phyloP scores from a whole-genome alignment of 2,329 filamentous ascomycete species.

The Fusarium sp. region DNA sequence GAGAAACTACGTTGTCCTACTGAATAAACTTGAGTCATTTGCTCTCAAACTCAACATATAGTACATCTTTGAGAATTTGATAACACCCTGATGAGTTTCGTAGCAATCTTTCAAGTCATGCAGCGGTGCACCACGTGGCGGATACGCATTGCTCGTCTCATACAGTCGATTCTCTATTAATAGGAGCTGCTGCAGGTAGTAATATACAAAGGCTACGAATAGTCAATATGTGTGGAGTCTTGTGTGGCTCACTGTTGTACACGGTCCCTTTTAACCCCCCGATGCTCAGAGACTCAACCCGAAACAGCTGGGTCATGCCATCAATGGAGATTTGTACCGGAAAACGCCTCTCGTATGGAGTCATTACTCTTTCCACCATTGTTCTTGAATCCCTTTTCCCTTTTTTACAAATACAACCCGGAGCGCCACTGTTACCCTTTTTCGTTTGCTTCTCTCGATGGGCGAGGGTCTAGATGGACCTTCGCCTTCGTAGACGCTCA shows the following conservation, averaged over 20 bases:
- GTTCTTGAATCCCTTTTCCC: not conserved
- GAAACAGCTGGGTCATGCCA: conserved; percentile 15
- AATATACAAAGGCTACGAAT: conserved; percentile 36
- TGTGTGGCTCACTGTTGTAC: conserved; percentile 42
- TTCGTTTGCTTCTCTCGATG: not conserved
- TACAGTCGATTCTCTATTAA: conserved; percentile 4
- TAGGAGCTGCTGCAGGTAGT: conserved; percentile 15
- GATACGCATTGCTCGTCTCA: not conserved
- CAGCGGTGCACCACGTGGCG: not conserved
- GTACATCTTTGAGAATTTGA: not conserved
- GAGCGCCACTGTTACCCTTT: not conserved
- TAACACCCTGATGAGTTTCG: not conserved
- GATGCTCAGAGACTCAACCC: conserved; percentile 12
- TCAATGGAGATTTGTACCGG: conserved; percentile 16
- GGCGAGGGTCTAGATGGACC: conserved; percentile 23
- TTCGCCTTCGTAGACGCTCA: conserved; percentile 46
- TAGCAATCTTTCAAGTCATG: not conserved
- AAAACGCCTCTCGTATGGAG: conserved; percentile 35
- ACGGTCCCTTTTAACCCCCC: conserved; percentile 19
- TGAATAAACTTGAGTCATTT: not conserved
- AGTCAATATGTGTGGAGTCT: conserved; percentile 42
- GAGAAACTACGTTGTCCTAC: not conserved
- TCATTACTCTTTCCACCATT: not conserved
- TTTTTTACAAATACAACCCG: not conserved
- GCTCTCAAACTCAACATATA: not conserved